Conservation (phyloP, 139 green algal species). For the Chlamydomonas sp. region DNA sequence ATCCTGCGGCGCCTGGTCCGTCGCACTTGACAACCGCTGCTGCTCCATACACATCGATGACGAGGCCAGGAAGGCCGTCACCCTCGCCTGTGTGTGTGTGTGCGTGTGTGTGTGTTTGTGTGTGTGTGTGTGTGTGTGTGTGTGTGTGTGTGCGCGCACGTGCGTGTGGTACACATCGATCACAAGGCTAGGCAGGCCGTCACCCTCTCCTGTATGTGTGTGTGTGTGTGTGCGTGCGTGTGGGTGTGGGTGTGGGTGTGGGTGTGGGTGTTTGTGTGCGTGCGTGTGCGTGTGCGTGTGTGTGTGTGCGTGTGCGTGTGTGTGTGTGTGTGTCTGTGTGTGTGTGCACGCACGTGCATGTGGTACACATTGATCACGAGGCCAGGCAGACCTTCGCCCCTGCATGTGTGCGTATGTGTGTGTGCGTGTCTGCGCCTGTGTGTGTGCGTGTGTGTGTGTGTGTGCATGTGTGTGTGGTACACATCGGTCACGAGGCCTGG, state of each 20-base stretch:
- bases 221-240: not conserved
- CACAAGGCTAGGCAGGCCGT: conserved; percentile 36
- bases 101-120: not conserved
- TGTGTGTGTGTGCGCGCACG: too few relatives aligned
- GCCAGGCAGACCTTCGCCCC: conserved; percentile 41
- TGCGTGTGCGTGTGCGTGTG: too few relatives aligned
- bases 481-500: conserved; percentile 21
- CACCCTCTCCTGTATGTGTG: conserved; percentile 30
- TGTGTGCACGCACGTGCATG: too few relatives aligned
- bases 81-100: conserved; percentile 27
- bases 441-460: too few relatives aligned
- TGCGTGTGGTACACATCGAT: conserved; percentile 7
- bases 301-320: too few relatives aligned
- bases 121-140: too few relatives aligned
- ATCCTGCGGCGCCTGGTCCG: conserved; percentile 31
- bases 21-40: conserved; percentile 53
- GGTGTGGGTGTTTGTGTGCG: too few relatives aligned
- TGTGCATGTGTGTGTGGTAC: too few relatives aligned
- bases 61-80: conserved; percentile 36
- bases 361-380: conserved; percentile 5
- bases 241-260: too few relatives aligned
- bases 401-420: conserved; percentile 5
- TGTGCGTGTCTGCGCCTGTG: not conserved
- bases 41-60: conserved; percentile 11
- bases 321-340: too few relatives aligned